Base-by-base conservation (phyloP, 331 rosid genomes). In the Quercus tomentella region DNA sequence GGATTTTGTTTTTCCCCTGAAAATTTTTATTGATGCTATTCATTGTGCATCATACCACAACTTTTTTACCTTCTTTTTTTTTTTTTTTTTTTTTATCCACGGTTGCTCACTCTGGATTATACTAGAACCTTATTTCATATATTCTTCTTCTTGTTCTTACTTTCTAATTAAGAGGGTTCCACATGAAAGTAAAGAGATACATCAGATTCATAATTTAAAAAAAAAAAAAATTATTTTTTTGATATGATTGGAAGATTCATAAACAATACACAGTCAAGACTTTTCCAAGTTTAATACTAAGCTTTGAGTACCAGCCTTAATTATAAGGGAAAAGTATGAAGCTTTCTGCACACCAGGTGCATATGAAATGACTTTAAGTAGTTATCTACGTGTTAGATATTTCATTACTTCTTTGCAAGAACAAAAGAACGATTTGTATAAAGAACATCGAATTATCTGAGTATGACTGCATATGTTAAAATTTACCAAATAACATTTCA, bases 281-380 rank as follows among this genome's bases (percentile, higher is more conserved):
- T 58, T 58, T 8, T 58, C 65, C 65, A 21, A 22, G 65, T 58
- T 58, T 11, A 22, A 22, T 58, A 58, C 65, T 49, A 22, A 22
- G 25, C 65, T 58, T 58, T 58, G 65, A 22, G 25, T 58, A 11
- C 25, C 49, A 45, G 60, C 25, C 51, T 61, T 60, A 78, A 69
- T 45, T 56, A 18, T 35, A 55, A 57, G 57, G 79, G 70, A 68
- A 51, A 83, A 60, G 60, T 28, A 55, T 9, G 65, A 73, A 49
- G 17, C 31, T 10, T 60, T 23, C 14, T 60, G 30, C 66, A 60
- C 7, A 4, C 66, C 33, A 23, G 31, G 66, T 60, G 66, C 30
- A 60, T 60, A 11, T 23, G 30, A 60, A 60, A 3, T 23, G 33
- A 60, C 66, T 60, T 60, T 23, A 23, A 60, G 54, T 1, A 10